phyloP scores from a whole-genome alignment of 345 rosid genomes.

The Zanthoxylum bungeanum region DNA sequence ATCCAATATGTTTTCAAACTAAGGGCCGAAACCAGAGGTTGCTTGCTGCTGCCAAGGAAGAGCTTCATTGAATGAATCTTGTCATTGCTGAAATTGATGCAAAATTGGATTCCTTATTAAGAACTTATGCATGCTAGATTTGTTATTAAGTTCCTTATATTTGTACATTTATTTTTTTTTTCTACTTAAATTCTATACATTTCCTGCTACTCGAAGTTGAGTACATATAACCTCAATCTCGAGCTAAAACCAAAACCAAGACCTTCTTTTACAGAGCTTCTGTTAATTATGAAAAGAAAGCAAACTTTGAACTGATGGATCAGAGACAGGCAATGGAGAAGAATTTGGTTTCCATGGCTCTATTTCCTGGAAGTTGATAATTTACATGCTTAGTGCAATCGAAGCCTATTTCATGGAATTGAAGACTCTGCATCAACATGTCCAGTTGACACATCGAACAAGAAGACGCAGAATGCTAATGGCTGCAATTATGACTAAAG shows the following conservation, averaged over 20 bases:
- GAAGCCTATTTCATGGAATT: no score
- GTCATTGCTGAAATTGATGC: conserved; percentile 59
- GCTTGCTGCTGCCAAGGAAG: conserved; percentile 79
- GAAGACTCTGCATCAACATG: no score
- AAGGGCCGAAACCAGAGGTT: no score
- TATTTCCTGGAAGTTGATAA: conserved; percentile 98
- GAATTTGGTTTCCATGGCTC: conserved; percentile 92
- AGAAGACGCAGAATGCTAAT: no score
- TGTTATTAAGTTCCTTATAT: conserved; percentile 13
- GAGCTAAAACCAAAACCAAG: conserved; percentile 7
- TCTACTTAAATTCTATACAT: not conserved
- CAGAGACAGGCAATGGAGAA: conserved; percentile 95
- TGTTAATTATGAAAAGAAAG: conserved; percentile 90
- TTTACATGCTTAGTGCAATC: no score
- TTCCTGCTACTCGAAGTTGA: not conserved
- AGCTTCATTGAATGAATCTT: conserved; percentile 73
- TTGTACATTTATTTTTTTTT: not conserved
- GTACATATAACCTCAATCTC: not conserved
- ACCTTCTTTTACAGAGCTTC: conserved; percentile 47
- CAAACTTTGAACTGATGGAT: conserved; percentile 81
- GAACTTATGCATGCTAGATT: conserved; percentile 91
- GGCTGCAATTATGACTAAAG: no score
- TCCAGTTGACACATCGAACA: no score
- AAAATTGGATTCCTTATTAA: conserved; percentile 67
- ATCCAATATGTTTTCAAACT: no score